Evolutionary conservation across 768 basidiomycete species (phyloP).

Genomic region (Lentinula lateritia): DNA sequence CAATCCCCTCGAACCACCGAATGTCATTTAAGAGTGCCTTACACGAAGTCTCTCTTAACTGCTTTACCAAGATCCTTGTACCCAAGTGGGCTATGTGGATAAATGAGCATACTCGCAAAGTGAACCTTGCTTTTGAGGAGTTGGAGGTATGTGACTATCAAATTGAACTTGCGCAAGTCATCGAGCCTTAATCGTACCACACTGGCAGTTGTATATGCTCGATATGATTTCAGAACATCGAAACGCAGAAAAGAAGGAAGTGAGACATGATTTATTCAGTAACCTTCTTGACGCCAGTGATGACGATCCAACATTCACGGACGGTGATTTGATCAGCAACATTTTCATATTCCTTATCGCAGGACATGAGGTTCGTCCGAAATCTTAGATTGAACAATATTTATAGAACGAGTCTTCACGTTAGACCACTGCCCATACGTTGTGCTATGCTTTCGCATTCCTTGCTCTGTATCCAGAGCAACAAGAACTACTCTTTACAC

Average conservation of each 20-base stretch:
- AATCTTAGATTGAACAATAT: not conserved
- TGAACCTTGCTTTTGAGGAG: constrained; percentile 35
- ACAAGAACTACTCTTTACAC: constrained; percentile 29
- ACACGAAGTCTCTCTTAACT: constrained; percentile 32
- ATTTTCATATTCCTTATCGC: constrained; percentile 51
- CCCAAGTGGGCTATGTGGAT: constrained; percentile 34
- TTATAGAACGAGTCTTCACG: not conserved
- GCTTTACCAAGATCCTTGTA: constrained; percentile 30
- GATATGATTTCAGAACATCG: constrained; percentile 49
- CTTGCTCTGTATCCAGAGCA: constrained; percentile 33
- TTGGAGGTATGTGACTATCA: constrained; percentile 27
- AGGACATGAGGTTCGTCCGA: constrained; percentile 45
- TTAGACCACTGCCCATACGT: constrained; percentile 30
- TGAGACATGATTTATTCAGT: constrained; percentile 46
- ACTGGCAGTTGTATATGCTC: constrained; percentile 33
- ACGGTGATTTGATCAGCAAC: constrained; percentile 25
- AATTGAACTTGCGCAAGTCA: not conserved
- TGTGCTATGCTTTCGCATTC: constrained; percentile 33
- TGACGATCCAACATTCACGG: constrained; percentile 11
- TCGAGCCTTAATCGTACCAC: not conserved
- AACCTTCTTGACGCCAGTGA: constrained; percentile 47
- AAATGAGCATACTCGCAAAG: constrained; percentile 24
- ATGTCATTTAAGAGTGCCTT: constrained; percentile 46
- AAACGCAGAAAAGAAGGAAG: constrained; percentile 25
- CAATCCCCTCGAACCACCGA: constrained; percentile 33